These are phyloP conservation scores for Eucalyptus curtisii DNA, from an alignment of 345 rosid species.

Conservation along the genomic window DNA sequence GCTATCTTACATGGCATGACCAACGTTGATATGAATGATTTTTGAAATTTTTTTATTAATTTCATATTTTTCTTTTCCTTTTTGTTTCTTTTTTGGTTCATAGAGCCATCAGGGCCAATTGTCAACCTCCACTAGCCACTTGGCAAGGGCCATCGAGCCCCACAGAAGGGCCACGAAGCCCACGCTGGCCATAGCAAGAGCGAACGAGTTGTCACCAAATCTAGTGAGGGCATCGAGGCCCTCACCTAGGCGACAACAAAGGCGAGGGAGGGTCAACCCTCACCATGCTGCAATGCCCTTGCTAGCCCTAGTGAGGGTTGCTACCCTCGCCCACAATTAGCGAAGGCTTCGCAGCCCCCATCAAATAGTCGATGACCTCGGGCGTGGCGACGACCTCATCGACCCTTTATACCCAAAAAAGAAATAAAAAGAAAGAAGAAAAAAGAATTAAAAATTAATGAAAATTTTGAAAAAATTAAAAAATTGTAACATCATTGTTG, in stretches of 20 bases:
- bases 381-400: fast-evolving
- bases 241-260: background rate
- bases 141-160: fast-evolving
- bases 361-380: fast-evolving
- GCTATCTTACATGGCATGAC: fast-evolving
- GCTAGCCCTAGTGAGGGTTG: background rate
- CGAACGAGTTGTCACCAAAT: fast-evolving
- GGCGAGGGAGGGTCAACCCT: fast-evolving
- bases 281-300: no score
- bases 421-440: no score
- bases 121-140: no score
- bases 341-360: fast-evolving
- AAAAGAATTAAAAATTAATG: no score
- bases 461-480: no score
- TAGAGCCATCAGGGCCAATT: fast-evolving
- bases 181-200: fast-evolving
- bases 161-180: fast-evolving
- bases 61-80: no score
- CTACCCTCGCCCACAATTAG: fast-evolving
- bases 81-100: no score
- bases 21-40: fast-evolving
- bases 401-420: no score
- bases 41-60: no score
- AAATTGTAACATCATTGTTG: fast-evolving
- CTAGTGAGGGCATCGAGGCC: background rate